Base-by-base conservation (phyloP, 331 rosid species). In the Pyrus hybrid region DNA sequence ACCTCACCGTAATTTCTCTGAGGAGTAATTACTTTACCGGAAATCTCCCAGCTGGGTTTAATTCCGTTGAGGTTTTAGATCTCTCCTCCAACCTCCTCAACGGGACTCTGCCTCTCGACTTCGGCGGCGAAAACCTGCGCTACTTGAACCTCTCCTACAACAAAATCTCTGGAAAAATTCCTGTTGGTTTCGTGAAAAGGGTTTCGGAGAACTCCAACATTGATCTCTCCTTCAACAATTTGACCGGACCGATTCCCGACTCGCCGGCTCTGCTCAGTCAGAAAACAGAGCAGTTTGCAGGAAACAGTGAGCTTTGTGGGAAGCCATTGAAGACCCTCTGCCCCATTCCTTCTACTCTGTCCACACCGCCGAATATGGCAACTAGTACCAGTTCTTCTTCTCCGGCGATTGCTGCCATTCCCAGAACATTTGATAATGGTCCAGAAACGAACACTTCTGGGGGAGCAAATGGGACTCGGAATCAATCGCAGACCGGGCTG, bases 331-430 rank as follows among this genome's bases (percentile, higher is more conserved):
- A 86, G 82, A 83, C 66, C 23, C 91, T 90, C 3, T 92, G 99
- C 23, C 68, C 89, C 5, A 81, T 94, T 76, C 97, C 97, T 49
- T 92, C 97, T 4, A 77, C 96, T 21, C 76, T 85, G 2, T 90
- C 97, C 5, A 61, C 47, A 32, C 93, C 91, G 14, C 88, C 90
- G 2, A 93, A 90, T 22, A 68, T 70, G 30, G 70, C 94, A 28
- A 71, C 53, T 14, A 41, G 25, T 43, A 7, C 67, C 21, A 21
- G 87, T 8, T 86, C 98, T 71, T 86, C 98, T 71, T 84, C 97
- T 61, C 97, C 97, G 9, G 99, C 97, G 1, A 90, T 94, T 67
- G 99, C 97, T 33, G 97, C 87, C 71, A 90, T 94, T n/a, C 99
- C 99, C 43, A 87, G 73, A 87, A 88, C 88, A 41, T 83, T 87